These are phyloP conservation scores for Cordyceps javanica DNA, from an alignment of 2,329 filamentous ascomycete species.

Conservation along the genomic window DNA sequence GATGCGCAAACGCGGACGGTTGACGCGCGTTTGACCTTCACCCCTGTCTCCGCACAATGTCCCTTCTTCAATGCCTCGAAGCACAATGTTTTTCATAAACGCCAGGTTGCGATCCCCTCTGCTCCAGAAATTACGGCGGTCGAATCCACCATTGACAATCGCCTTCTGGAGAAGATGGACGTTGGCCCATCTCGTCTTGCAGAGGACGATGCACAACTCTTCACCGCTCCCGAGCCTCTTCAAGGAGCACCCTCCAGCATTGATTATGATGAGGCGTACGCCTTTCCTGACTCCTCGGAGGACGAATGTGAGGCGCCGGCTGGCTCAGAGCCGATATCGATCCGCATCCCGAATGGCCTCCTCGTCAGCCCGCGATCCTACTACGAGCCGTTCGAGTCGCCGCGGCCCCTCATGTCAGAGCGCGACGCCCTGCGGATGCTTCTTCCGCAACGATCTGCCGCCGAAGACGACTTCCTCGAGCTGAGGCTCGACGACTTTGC, in stretches of 20 bases:
- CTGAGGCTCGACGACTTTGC: conserved; percentile 52
- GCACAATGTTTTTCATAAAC: no score
- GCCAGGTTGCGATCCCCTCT: not conserved
- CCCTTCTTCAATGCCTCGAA: not conserved
- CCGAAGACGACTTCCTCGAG: conserved; percentile 32
- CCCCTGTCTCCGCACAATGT: not conserved
- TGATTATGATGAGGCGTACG: not conserved
- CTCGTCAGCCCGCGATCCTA: not conserved
- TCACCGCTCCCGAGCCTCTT: not conserved
- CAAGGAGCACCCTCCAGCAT: not conserved
- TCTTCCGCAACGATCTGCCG: not conserved
- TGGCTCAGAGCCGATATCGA: not conserved
- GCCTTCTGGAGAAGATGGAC: no score
- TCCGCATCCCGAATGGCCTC: not conserved
- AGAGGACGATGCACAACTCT: not conserved
- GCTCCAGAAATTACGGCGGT: not conserved
- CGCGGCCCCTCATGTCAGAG: conserved; percentile 5
- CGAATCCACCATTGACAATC: no score
- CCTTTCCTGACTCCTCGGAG: not conserved
- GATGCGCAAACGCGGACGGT: not conserved
- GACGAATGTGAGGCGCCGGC: not conserved
- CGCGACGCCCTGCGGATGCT: conserved; percentile 10
- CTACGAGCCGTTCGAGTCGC: conserved; percentile 2
- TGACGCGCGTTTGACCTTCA: not conserved
- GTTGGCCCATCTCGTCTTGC: not conserved